Conservation (phyloP, 371 early-diverging fungal genomes). For the Mucor lusitanicus region DNA sequence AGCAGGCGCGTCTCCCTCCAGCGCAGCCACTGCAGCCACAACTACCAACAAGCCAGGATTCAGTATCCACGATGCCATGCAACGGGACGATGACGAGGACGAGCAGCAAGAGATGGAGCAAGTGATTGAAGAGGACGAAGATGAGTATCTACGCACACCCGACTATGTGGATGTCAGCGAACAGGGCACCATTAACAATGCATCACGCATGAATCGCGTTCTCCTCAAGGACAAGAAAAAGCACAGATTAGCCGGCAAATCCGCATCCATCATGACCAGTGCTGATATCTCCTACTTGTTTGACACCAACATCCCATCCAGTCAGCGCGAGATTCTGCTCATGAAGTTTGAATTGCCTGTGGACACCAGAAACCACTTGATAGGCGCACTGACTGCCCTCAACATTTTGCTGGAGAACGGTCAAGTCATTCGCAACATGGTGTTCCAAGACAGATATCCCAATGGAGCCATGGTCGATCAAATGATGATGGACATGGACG, state of each 20-base stretch:
- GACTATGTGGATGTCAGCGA: constrained; percentile 34
- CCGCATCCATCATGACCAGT: background rate
- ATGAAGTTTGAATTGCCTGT: constrained; percentile 29
- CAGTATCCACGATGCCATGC: background rate
- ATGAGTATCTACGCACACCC: constrained; percentile 2
- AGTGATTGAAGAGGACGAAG: constrained; percentile 5
- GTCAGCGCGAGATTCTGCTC: constrained; percentile 16
- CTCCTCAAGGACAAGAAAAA: constrained; percentile 13
- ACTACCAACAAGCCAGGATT: background rate
- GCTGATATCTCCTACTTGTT: constrained; percentile 13
- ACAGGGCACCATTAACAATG: constrained; percentile 29
- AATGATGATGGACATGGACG: constrained; percentile 6
- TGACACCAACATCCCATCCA: constrained; percentile 6
- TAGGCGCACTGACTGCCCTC: constrained; percentile 41
- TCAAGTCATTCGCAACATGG: constrained; percentile 27
- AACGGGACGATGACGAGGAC: background rate
- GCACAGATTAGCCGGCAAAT: background rate
- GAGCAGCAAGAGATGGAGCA: background rate
- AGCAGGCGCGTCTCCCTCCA: background rate
- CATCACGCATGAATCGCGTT: constrained; percentile 21
- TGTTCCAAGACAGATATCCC: constrained; percentile 4
- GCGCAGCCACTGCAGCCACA: background rate
- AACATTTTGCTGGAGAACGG: constrained; percentile 44
- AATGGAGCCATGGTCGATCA: constrained; percentile 10
- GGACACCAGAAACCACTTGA: constrained; percentile 20